phyloP scores from a whole-genome alignment of 2,329 filamentous ascomycete species.

The Botryosphaeria dothidea region DNA sequence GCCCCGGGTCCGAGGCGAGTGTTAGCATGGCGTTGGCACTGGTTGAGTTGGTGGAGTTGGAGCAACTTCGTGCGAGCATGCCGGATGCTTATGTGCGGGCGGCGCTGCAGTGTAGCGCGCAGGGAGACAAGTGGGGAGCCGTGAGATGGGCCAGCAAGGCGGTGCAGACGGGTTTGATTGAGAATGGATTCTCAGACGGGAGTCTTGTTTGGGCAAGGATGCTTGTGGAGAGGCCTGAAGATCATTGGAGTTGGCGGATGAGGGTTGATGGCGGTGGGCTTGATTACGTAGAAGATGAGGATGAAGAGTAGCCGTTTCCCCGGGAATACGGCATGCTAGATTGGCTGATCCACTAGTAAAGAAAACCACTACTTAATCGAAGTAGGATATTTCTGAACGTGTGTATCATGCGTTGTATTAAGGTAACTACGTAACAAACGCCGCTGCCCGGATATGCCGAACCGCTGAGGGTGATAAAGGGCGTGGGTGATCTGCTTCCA shows the following conservation, averaged over 20 bases:
- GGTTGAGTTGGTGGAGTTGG: conserved; percentile 38
- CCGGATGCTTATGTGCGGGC: conserved; percentile 41
- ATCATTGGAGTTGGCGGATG: conserved; percentile 38
- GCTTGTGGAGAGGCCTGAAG: conserved; percentile 30
- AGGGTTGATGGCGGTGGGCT: conserved; percentile 21
- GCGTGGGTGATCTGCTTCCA: no score
- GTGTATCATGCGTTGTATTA: no score
- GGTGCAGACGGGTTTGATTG: conserved; percentile 30
- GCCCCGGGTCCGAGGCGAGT: conserved; percentile 26
- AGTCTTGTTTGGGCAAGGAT: conserved; percentile 31
- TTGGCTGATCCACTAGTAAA: no score
- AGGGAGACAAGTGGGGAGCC: conserved; percentile 32
- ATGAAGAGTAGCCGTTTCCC: no score
- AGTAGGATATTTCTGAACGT: no score
- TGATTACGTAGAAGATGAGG: no score
- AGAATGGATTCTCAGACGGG: conserved; percentile 32
- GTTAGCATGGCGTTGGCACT: conserved; percentile 37
- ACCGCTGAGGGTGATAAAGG: no score
- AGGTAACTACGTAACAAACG: no score
- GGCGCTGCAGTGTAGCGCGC: conserved; percentile 40
- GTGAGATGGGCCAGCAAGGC: conserved; percentile 33
- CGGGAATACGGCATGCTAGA: no score
- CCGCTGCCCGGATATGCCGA: no score
- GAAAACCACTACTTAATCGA: no score
- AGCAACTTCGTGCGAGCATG: conserved; percentile 39